Conservation (phyloP, 2,329 filamentous ascomycete genomes). For the Pseudogymnoascus sp. region DNA sequence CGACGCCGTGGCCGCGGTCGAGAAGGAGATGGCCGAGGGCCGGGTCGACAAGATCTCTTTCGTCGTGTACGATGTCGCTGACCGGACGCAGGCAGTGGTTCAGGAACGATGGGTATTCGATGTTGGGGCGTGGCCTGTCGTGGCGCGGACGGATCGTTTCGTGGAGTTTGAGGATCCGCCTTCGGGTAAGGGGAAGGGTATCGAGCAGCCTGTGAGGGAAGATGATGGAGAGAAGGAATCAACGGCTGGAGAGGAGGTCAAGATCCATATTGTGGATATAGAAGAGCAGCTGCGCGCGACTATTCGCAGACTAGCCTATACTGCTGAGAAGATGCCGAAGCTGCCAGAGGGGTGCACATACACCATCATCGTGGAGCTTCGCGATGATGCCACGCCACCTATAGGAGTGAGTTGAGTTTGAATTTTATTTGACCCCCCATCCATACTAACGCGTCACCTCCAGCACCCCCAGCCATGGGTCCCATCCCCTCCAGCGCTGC, state of each 20-base stretch:
- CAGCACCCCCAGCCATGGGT: constrained; percentile 56
- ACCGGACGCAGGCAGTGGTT: constrained; percentile 22
- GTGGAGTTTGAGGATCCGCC: constrained; percentile 28
- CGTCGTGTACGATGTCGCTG: constrained; percentile 28
- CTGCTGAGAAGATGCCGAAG: constrained; percentile 46
- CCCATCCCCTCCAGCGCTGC: constrained; percentile 39
- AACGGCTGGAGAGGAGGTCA: no score
- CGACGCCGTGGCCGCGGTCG: constrained; percentile 54
- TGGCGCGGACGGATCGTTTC: constrained; percentile 28
- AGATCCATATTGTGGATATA: constrained; percentile 50
- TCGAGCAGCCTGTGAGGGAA: constrained; percentile 3
- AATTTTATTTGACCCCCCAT: not conserved
- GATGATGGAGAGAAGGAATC: no score
- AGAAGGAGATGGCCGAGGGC: constrained; percentile 49
- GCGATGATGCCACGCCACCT: constrained; percentile 43
- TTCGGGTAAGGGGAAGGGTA: constrained; percentile 12
- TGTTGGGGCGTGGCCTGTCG: constrained; percentile 31
- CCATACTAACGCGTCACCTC: constrained; percentile 11
- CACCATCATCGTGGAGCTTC: constrained; percentile 67
- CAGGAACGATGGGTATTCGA: constrained; percentile 38
- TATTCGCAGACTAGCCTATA: constrained; percentile 53
- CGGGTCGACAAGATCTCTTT: constrained; percentile 30
- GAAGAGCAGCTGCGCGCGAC: constrained; percentile 66
- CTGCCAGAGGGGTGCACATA: constrained; percentile 63
- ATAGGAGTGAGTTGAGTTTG: constrained; percentile 42